A percentile compares a stretch with the other conserved stretches of the same genome.
phyloP scores from a whole-genome alignment of 2,329 filamentous ascomycete species.

The Sclerotinia spermophila region DNA sequence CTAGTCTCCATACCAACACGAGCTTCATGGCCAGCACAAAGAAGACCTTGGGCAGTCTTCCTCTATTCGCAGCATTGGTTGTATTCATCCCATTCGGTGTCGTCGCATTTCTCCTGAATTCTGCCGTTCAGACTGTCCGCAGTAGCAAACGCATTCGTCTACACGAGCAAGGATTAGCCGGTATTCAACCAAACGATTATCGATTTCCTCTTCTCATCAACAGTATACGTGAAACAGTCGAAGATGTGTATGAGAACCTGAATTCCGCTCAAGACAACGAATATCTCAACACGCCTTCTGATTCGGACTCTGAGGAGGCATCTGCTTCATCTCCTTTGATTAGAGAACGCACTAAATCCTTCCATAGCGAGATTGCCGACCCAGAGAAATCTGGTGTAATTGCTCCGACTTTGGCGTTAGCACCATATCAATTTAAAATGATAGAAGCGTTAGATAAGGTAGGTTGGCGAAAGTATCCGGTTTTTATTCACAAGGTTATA shows the following conservation, averaged over 20 bases:
- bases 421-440: conserved; percentile 79
- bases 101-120: conserved; percentile 69
- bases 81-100: conserved; percentile 73
- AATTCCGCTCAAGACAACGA: conserved; percentile 51
- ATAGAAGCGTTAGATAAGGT: conserved; percentile 70
- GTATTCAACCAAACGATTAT: conserved; percentile 66
- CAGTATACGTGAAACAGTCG: conserved; percentile 70
- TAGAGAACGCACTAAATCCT: conserved; percentile 20
- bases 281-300: conserved; percentile 59
- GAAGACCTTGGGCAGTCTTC: conserved; percentile 45
- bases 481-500: conserved; percentile 72
- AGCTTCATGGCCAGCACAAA: conserved; percentile 35
- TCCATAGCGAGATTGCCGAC: conserved; percentile 6
- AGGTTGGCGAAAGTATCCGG: conserved; percentile 61
- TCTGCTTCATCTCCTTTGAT: conserved; percentile 25
- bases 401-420: conserved; percentile 69
- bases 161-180: conserved; percentile 69
- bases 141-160: conserved; percentile 71
- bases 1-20: conserved; percentile 27
- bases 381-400: conserved; percentile 25
- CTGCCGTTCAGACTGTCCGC: conserved; percentile 70
- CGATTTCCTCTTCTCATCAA: conserved; percentile 72
- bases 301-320: conserved; percentile 43
- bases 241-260: conserved; percentile 48
- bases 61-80: conserved; percentile 60